A percentile compares a stretch with the other conserved stretches of the same genome.
Evolutionary conservation across 78 protist species (phyloP).

Genomic region (Bodo saltans): DNA sequence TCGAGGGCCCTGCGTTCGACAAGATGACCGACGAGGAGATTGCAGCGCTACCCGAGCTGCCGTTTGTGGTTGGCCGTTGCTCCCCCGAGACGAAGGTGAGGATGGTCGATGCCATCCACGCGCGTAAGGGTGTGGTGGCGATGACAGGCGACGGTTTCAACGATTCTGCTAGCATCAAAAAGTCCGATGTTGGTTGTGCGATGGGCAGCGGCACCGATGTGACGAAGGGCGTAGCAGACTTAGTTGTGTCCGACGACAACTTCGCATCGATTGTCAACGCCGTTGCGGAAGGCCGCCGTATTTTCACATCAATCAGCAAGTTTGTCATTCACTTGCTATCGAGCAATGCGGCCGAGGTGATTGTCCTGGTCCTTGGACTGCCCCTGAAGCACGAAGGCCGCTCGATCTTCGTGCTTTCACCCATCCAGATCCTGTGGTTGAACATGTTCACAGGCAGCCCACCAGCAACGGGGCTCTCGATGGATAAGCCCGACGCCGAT

Average conservation of each 20-base stretch:
- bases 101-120: conserved; percentile 2
- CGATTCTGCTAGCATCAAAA: conserved; percentile 38
- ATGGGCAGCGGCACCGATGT: conserved; percentile 57
- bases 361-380: conserved; percentile 8
- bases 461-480: conserved; percentile 1
- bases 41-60: neutral
- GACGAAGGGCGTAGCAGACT: conserved; percentile 42
- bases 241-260: conserved; percentile 36
- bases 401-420: conserved; percentile 3
- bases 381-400: neutral
- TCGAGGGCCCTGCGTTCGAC: conserved; percentile 4
- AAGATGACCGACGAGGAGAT: conserved; percentile 4
- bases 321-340: neutral
- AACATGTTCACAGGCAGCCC: conserved; percentile 11
- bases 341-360: conserved; percentile 3
- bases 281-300: conserved; percentile 49
- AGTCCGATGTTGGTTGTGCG: conserved; percentile 43
- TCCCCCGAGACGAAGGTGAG: conserved; percentile 28
- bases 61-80: conserved; percentile 38
- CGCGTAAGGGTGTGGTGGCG: conserved; percentile 17
- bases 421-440: conserved; percentile 15
- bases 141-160: conserved; percentile 50
- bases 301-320: conserved; percentile 2
- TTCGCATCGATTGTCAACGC: conserved; percentile 35
- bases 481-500: neutral